Percentiles rank a stretch among this genome's conserved stretches.
Evolutionary conservation across 805 yeast genomes (phyloP).

Genomic region (Myxozyma kluyveri): DNA sequence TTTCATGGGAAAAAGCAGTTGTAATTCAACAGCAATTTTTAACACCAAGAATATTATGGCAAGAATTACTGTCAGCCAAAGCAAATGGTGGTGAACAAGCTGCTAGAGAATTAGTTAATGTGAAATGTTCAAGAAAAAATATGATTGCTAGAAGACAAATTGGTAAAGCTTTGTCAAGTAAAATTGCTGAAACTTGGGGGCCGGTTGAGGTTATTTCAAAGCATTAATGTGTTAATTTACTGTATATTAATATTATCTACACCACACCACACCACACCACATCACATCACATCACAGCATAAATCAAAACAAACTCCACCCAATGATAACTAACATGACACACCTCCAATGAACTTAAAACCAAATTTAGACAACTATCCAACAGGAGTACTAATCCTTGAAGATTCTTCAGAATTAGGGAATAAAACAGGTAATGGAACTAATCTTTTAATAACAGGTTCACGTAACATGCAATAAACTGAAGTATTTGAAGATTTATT

Average conservation of each 20-base stretch:
- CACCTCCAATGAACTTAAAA: not conserved
- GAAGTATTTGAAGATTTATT: conserved; percentile 1
- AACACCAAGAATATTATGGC: conserved; percentile 64
- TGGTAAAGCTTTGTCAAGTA: conserved; percentile 51
- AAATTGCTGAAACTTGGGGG: conserved; percentile 61
- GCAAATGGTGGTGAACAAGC: conserved; percentile 37
- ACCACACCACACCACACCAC: not conserved
- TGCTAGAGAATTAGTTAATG: conserved; percentile 14
- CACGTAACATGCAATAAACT: conserved; percentile 23
- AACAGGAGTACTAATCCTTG: not conserved
- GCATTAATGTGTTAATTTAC: not conserved
- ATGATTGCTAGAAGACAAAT: conserved; percentile 51
- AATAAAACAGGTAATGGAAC: conserved; percentile 8
- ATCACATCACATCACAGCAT: not conserved
- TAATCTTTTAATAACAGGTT: conserved; percentile 14
- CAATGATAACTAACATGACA: not conserved
- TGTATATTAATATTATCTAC: not conserved
- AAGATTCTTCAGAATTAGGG: not conserved
- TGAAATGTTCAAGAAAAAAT: conserved; percentile 1
- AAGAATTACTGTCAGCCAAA: conserved; percentile 41
- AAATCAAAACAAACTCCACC: not conserved
- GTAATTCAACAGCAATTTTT: conserved; percentile 67
- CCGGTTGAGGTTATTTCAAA: conserved; percentile 9
- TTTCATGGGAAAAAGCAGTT: conserved; percentile 80
- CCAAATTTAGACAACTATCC: not conserved